These are phyloP conservation scores for Leccinum cinnamomeum DNA, from an alignment of 1,284 basidiomycete species.

Conservation along the genomic window DNA sequence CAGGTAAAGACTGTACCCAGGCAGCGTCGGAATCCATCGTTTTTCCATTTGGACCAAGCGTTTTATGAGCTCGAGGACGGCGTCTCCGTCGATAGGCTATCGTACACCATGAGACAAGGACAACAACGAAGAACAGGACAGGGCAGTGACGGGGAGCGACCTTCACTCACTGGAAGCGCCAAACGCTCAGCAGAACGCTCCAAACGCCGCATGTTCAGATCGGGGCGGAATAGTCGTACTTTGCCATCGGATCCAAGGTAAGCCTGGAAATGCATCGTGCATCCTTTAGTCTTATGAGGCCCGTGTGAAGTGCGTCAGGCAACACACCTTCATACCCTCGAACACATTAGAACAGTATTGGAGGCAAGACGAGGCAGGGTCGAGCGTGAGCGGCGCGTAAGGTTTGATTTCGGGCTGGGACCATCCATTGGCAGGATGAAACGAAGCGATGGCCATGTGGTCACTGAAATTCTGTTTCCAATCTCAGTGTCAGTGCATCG, in stretches of 20 bases:
- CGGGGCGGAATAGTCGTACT: conserved; percentile 74
- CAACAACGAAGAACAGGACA: not conserved
- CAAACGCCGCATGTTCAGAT: conserved; percentile 81
- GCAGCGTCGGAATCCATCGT: conserved; percentile 71
- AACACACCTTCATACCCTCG: conserved; percentile 81
- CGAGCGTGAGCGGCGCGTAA: conserved; percentile 67
- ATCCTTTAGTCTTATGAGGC: not conserved
- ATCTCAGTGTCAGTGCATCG: not conserved
- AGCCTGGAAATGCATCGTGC: conserved; percentile 47
- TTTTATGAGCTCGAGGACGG: conserved; percentile 68
- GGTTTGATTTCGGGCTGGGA: conserved; percentile 79
- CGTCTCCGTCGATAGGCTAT: conserved; percentile 63
- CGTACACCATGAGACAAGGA: not conserved
- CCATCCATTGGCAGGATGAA: conserved; percentile 72
- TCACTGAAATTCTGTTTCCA: conserved; percentile 53
- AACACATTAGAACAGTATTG: conserved; percentile 81
- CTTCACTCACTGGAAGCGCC: conserved; percentile 57
- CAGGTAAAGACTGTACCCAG: conserved; percentile 77
- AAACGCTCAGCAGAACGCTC: conserved; percentile 58
- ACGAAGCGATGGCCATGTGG: conserved; percentile 77
- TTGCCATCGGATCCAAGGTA: conserved; percentile 67
- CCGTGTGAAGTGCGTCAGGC: not conserved
- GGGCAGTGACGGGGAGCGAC: not conserved
- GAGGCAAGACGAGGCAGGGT: conserved; percentile 68
- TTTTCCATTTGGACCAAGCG: conserved; percentile 66